Percentiles rank a stretch among this genome's conserved stretches.
Evolutionary conservation across 1,284 basidiomycete species (phyloP).

Genomic region (Coniophora puteana): DNA sequence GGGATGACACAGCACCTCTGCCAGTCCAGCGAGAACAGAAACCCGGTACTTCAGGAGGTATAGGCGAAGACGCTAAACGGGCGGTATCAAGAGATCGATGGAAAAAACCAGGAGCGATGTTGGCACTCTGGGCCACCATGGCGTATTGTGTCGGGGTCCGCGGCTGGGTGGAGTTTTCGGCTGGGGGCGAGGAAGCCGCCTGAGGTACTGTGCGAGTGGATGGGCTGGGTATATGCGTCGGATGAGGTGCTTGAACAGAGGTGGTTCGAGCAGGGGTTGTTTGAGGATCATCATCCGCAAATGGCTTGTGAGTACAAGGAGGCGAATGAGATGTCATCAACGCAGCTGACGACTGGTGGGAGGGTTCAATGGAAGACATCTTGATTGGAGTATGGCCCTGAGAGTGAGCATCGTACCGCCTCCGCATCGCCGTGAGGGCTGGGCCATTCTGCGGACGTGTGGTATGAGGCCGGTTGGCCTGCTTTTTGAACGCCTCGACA

Average conservation of each 20-base stretch:
- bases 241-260: neutral
- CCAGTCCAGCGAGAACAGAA: neutral
- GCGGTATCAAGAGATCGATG: neutral
- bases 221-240: slow-evolving; percentile 1
- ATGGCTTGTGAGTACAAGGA: too few species aligned
- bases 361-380: neutral
- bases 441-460: neutral
- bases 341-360: neutral
- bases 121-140: neutral
- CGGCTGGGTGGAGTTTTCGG: neutral
- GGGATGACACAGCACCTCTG: too few species aligned
- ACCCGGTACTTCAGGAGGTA: neutral
- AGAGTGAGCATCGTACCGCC: neutral
- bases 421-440: neutral
- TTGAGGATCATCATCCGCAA: neutral
- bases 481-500: slow-evolving; percentile 25
- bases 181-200: neutral
- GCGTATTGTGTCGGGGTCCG: neutral
- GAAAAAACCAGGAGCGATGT: neutral
- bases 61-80: neutral
- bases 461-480: slow-evolving; percentile 5
- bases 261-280: neutral
- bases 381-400: neutral
- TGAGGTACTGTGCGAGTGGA: neutral
- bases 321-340: neutral